Evolutionary conservation across 345 rosid genomes (phyloP).

Genomic region (Brassica carinata): DNA sequence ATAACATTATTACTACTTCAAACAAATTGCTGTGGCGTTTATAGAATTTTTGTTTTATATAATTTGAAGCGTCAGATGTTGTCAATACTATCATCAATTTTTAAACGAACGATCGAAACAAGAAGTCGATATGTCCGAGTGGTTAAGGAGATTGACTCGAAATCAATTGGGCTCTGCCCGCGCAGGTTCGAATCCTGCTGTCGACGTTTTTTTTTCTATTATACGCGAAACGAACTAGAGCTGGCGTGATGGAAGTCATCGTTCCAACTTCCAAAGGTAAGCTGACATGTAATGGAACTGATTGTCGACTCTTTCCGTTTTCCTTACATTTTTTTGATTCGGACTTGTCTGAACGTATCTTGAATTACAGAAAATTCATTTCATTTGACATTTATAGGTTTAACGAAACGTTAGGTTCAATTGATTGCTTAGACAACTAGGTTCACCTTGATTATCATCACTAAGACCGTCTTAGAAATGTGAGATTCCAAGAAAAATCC

Average conservation of each 20-base stretch:
- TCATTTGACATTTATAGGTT: neutral
- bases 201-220: neutral
- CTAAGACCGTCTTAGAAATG: neutral
- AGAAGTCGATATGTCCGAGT: slow-evolving; percentile 32
- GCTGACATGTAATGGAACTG: too few species aligned
- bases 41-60: neutral
- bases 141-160: slow-evolving; percentile 99
- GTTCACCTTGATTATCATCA: neutral
- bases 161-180: slow-evolving; percentile 99
- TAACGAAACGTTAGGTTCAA: neutral
- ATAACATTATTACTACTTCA: neutral
- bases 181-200: slow-evolving; percentile 65
- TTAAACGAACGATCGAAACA: neutral
- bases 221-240: too few species aligned
- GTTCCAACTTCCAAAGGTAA: neutral
- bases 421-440: neutral
- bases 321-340: too few species aligned
- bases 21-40: neutral
- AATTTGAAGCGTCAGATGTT: neutral
- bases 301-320: too few species aligned
- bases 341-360: too few species aligned
- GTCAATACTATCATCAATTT: too few species aligned
- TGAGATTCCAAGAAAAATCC: neutral
- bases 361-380: too few species aligned
- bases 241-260: neutral